A percentile compares a stretch with the other conserved stretches of the same genome.
These are phyloP conservation scores for Phytophthora macrochlamydospora DNA, from an alignment of 352 stramenopile species.

Conservation along the genomic window DNA sequence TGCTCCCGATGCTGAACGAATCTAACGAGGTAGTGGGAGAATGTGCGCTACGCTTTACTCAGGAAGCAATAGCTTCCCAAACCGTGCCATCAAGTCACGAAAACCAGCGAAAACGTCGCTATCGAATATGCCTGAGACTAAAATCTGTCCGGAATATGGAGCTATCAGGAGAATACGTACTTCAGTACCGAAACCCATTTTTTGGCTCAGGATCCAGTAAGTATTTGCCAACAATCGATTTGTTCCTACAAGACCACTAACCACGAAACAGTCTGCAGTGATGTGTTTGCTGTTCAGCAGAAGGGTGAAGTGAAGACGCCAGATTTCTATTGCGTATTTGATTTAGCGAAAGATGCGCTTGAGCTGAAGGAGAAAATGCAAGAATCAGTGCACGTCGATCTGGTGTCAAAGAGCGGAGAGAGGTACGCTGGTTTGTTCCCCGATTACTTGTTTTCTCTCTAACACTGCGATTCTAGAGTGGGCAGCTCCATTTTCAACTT, in stretches of 20 bases:
- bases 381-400: conserved; percentile 43
- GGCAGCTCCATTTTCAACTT: conserved; percentile 67
- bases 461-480: conserved; percentile 16
- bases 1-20: conserved; percentile 18
- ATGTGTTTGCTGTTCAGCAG: conserved; percentile 35
- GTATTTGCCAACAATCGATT: conserved; percentile 1
- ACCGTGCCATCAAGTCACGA: conserved; percentile 6
- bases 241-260: neutral
- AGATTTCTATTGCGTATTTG: conserved; percentile 54
- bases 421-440: conserved; percentile 6
- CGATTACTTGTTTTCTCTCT: neutral
- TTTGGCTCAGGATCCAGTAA: conserved; percentile 36
- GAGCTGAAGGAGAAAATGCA: conserved; percentile 60
- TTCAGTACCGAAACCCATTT: conserved; percentile 50
- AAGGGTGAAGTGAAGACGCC: conserved; percentile 41
- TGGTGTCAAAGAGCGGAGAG: conserved; percentile 30
- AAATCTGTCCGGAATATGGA: conserved; percentile 43
- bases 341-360: conserved; percentile 36
- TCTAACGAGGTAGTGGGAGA: conserved; percentile 19
- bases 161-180: conserved; percentile 27
- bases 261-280: conserved; percentile 38
- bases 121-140: conserved; percentile 44
- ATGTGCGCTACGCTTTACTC: conserved; percentile 19
- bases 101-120: conserved; percentile 22
- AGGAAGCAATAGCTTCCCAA: conserved; percentile 2